These are phyloP conservation scores for Pseudomonodictys pantanalensis DNA, from an alignment of 495 filamentous ascomycete genomes.

Conservation along the genomic window DNA sequence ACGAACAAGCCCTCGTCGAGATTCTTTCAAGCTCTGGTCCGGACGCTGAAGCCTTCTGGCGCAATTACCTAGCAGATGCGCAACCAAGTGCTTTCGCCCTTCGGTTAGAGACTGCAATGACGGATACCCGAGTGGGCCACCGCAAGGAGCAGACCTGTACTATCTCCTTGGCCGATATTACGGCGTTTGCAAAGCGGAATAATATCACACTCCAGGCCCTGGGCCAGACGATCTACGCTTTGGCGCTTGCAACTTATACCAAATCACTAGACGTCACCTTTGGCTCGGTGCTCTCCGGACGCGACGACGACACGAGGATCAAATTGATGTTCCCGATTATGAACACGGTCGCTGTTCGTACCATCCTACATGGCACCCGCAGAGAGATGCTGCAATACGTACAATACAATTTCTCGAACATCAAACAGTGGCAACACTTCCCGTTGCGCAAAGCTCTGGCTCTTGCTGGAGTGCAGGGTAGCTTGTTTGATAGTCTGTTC, in stretches of 20 bases:
- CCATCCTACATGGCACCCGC: slow-evolving; percentile 60
- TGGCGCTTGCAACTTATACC: slow-evolving; percentile 56
- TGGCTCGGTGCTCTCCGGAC: slow-evolving; percentile 68
- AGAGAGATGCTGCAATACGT: slow-evolving; percentile 61
- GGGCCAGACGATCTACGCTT: slow-evolving; percentile 63
- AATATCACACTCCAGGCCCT: slow-evolving; percentile 64
- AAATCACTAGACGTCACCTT: slow-evolving; percentile 63
- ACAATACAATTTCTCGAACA: slow-evolving; percentile 51
- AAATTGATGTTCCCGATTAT: slow-evolving; percentile 71
- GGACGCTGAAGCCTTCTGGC: slow-evolving; percentile 58
- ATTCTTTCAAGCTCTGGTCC: slow-evolving; percentile 42
- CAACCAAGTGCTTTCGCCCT: slow-evolving; percentile 39
- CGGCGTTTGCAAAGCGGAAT: slow-evolving; percentile 53
- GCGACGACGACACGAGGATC: slow-evolving; percentile 57
- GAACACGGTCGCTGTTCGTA: slow-evolving; percentile 68
- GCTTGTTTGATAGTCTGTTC: slow-evolving; percentile 61
- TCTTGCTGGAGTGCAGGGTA: slow-evolving; percentile 36
- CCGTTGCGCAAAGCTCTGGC: slow-evolving; percentile 62
- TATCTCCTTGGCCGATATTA: slow-evolving; percentile 39
- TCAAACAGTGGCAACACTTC: slow-evolving; percentile 62
- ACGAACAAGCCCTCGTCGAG: slow-evolving; percentile 48
- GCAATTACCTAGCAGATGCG: slow-evolving; percentile 52
- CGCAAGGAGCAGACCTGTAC: slow-evolving; percentile 50
- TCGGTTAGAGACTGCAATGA: neutral
- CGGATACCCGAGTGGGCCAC: slow-evolving; percentile 33